Evolutionary conservation across 495 filamentous ascomycete genomes (phyloP), one percentile per base, ranked within the genome.

Genomic region (Aspergillus nidulans): DNA sequence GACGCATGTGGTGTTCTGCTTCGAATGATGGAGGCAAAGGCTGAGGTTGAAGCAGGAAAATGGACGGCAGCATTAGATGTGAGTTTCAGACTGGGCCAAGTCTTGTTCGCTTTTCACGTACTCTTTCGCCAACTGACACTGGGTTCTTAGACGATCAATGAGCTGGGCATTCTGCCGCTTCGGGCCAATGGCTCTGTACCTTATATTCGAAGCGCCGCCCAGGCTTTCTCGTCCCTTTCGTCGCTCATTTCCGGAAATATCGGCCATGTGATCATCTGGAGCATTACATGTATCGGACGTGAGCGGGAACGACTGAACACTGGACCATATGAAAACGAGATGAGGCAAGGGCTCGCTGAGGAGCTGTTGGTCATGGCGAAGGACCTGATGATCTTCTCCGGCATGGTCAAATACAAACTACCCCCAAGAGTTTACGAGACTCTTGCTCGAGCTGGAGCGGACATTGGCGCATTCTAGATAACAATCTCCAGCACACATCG

Each of bases 311-410:
- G 79, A 20, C 72, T 96, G 40, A 77, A 74, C 52, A 78, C 71
- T 36, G 80, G 82, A 20, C 76, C 81, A 55, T 97, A 84, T 65
- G 87, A 85, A 49, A 91, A 89, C 63, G 85, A 85, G 51, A 85
- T 84, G 56, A 85, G 84, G 59, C 77, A 81, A 53, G 77, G 80
- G 52, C 81, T 94, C 69, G 79, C 85, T 19, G 83, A 85, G 38
- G 75, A 85, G 60, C 72, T 95, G 60, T 81, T 87, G 68, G 80
- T 85, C 61, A 87, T 84, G 64, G 90, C 85, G 46, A 87, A 88
- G 63, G 94, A 96, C 71, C 68, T 96, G 52, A 95, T 92, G 78
- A 85, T 95, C 30, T 98, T 96, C 74, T 92, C 92, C 13, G 92
- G 94, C 24, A 85, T 96, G 79, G 82, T 98, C 62, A 85, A 90